Conservation (phyloP, 164 flowering plant genomes). For the Dillenia turbinata region DNA sequence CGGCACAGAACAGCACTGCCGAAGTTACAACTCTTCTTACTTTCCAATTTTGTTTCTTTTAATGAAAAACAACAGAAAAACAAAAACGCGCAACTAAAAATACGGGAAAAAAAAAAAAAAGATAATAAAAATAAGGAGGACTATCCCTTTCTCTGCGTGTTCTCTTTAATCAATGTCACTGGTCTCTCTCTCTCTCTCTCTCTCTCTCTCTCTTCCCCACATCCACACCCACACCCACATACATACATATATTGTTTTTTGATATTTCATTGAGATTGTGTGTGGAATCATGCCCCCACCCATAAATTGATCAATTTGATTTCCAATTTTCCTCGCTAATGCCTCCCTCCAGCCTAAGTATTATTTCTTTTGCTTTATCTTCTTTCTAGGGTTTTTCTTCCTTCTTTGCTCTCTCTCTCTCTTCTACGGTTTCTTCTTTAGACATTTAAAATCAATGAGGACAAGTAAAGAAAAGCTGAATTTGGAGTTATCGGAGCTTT, state of each 20-base stretch:
- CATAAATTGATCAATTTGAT: conserved; percentile 7
- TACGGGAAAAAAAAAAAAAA: neutral
- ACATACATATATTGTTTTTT: conserved; percentile 10
- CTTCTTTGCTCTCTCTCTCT: neutral
- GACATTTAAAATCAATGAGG: too few species aligned
- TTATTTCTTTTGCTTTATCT: conserved; percentile 4
- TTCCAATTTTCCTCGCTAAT: conserved; percentile 9
- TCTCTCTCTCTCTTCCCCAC: neutral
- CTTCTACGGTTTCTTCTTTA: conserved; percentile 1
- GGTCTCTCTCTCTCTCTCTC: too few species aligned
- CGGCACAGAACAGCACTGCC: too few species aligned
- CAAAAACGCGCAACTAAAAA: too few species aligned
- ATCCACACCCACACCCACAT: conserved; percentile 14
- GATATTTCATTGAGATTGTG: neutral
- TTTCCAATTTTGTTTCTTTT: neutral
- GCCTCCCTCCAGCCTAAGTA: conserved; percentile 1
- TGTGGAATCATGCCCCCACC: neutral
- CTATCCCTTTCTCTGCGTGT: too few species aligned
- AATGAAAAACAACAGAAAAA: conserved; percentile 2
- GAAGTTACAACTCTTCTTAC: neutral
- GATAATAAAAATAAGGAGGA: neutral
- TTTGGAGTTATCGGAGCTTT: neutral
- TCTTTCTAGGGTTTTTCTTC: conserved; percentile 17
- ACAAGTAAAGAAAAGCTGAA: neutral
- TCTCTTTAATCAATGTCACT: too few species aligned